Evolutionary conservation across 2,329 filamentous ascomycete genomes (phyloP).

Genomic region (Amesomyces nigricolor): DNA sequence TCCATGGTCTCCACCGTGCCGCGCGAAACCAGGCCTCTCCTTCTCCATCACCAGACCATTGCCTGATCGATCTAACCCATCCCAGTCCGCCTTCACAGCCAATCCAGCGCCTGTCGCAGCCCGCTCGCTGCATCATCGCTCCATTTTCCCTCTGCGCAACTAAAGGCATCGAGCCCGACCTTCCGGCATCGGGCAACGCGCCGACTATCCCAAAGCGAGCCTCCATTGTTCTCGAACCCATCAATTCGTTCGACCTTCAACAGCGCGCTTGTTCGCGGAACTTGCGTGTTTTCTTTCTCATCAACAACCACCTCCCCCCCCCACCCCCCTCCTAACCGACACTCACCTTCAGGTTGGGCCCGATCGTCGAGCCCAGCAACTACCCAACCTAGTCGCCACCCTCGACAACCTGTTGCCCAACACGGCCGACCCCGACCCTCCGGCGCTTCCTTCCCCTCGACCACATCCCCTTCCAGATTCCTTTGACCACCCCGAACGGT

Average conservation of each 20-base stretch:
- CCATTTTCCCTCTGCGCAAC: slow-evolving; percentile 21
- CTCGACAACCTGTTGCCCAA: slow-evolving; percentile 29
- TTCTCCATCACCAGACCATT: slow-evolving; percentile 13
- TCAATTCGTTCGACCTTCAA: slow-evolving; percentile 18
- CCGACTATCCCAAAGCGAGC: slow-evolving; percentile 12
- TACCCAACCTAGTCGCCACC: slow-evolving; percentile 13
- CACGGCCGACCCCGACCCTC: slow-evolving; percentile 30
- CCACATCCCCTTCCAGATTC: slow-evolving; percentile 17
- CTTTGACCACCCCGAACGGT: slow-evolving; percentile 24
- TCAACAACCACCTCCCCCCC: neutral
- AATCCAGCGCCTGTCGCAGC: slow-evolving; percentile 17
- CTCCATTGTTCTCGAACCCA: slow-evolving; percentile 1
- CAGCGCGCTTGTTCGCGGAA: slow-evolving; percentile 1
- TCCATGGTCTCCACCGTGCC: slow-evolving; percentile 15
- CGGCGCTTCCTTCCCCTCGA: slow-evolving; percentile 19
- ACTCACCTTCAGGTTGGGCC: slow-evolving; percentile 8
- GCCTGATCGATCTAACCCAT: slow-evolving; percentile 17
- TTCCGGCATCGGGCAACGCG: slow-evolving; percentile 17
- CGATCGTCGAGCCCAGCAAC: slow-evolving; percentile 17
- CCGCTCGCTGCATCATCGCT: slow-evolving; percentile 18
- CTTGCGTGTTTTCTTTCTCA: neutral
- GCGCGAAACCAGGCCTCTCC: slow-evolving; percentile 8
- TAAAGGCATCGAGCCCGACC: slow-evolving; percentile 18
- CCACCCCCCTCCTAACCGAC: neutral
- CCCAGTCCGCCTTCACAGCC: slow-evolving; percentile 5